Base-by-base conservation (phyloP, 345 rosid species). In the Carallia pectinifolia region DNA sequence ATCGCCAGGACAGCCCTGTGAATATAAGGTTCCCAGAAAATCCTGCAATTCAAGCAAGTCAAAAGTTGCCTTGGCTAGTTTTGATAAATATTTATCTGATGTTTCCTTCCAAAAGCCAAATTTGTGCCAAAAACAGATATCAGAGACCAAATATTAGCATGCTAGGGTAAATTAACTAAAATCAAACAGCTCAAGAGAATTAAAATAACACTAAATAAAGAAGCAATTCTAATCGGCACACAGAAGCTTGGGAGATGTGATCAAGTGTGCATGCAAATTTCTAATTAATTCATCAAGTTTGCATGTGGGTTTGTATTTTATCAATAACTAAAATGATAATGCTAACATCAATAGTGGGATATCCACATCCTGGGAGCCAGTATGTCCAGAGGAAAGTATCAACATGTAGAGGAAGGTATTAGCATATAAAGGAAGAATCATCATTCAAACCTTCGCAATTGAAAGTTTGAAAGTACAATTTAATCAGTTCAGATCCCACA, bases 1-100 rank as follows among this genome's bases (percentile, higher is more conserved):
- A 95, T 82, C 68, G 84, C 80, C 37, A 78, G 75, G 66, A 90
- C 87, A 75, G 80, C 89, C 85, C 85, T 85, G 85, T 90, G 86
- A 60, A 95, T 88, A 82, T 88, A 83, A 71, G 92, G 90, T 70
- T 85, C 86, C 81, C 84, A 81, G 75, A 92, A 86, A 73, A 92
- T 63, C 77, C 93, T 87, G 97, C 99, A 95, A 95, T 75, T 89
- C 92, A 17, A 89, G 74, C 83, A 95, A 86, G 85, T 87, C 91
- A 81, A 95, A 95, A 68, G 96, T 88, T 72, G 89, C 99, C 83
- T 89, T 95, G 33, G 99, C 99, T 81, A 92, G 80, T 69, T 85
- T 89, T 60, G 97, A 95, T 79, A 95, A 77, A 77, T 92, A 97
- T 82, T 95, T 95, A 77, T 90, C 83, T 70, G 96, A 92, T 69